Conservation (phyloP, 352 stramenopile species). For the Phytophthora cryptogea region DNA sequence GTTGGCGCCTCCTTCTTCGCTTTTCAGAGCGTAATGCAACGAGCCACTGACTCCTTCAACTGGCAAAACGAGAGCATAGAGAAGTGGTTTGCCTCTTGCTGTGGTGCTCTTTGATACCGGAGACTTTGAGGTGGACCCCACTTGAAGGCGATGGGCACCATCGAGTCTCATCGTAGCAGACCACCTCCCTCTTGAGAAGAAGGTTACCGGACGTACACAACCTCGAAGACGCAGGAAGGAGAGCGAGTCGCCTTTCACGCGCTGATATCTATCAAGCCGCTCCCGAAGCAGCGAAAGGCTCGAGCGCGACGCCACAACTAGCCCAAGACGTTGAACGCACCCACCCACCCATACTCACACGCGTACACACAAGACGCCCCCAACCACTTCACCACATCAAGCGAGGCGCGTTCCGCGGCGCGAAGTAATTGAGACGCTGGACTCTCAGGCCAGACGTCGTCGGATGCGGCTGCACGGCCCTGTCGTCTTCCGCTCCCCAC, state of each 20-base stretch:
- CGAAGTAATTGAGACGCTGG: slow-evolving; percentile 27
- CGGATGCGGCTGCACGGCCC: slow-evolving; percentile 18
- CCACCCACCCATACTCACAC: slow-evolving; percentile 19
- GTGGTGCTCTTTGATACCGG: background rate
- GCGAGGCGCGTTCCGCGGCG: background rate
- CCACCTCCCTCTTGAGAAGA: slow-evolving; percentile 2
- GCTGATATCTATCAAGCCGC: slow-evolving; percentile 27
- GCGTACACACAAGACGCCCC: slow-evolving; percentile 2
- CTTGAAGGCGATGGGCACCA: slow-evolving; percentile 17
- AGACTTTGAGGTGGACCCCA: background rate
- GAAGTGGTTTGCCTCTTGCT: background rate
- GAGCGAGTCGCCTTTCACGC: slow-evolving; percentile 5
- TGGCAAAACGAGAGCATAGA: slow-evolving; percentile 27
- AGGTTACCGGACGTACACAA: slow-evolving; percentile 8
- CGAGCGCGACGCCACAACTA: slow-evolving; percentile 13
- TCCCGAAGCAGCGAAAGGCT: background rate
- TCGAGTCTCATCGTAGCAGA: slow-evolving; percentile 11
- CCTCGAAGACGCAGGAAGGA: background rate
- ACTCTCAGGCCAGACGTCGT: slow-evolving; percentile 17
- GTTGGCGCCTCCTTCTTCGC: slow-evolving; percentile 26
- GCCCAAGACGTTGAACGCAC: slow-evolving; percentile 5
- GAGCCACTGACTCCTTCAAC: slow-evolving; percentile 30
- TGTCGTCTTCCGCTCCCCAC: slow-evolving; percentile 3
- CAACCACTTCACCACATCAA: background rate
- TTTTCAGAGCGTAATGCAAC: slow-evolving; percentile 8